Evolutionary conservation across 768 basidiomycete species (phyloP), one percentile per base, ranked within the genome.

Genomic region (Termitomyces eurrhizus): DNA sequence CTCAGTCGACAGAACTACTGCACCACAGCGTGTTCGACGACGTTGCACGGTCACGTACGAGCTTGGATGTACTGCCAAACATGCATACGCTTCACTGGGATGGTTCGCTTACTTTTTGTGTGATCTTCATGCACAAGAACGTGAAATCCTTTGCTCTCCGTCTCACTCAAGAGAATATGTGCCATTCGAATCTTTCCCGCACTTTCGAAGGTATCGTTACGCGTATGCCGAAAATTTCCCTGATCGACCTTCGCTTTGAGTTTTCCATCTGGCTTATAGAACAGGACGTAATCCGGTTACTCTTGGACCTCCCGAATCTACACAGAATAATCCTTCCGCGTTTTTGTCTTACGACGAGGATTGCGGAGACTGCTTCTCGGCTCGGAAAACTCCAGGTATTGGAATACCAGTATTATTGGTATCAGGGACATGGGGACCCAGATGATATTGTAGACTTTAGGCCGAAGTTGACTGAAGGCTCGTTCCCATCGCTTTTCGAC

Each of bases 111-210:
- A 46, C 63, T 18, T 65, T 73, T 12, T 73, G 70, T 44, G 77
- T 83, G 29, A 66, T 87, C 56, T 88, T 88, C 70, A 84, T 88
- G 78, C 83, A 85, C 66, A 69, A 72, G 37, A 77, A 76, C 51
- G 72, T 89, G 59, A 82, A 74, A 62, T 65, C 56, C 11, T 74
- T 80, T 53, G 62, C 63, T 32, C 55, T 78, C 11, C 63, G 54
- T 59, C 67, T 78, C 13, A 69, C 71, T 60, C n/a, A 6, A 9
- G 50, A 53, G 26, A 21, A 5, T 13, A 21, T 36, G 24, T 3
- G 7, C 24, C 49, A 33, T 29, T 42, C 46, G 63, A 66, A 37
- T 26, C 63, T 67, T 2, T 63, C 42, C 7, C 61, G 71, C 7
- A 71, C 72, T 39, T 71, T 78, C 35, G 69, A 74, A 60, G 70